These are phyloP conservation scores for Neofusicoccum ribis DNA, from an alignment of 2,329 filamentous ascomycete genomes.

Conservation along the genomic window DNA sequence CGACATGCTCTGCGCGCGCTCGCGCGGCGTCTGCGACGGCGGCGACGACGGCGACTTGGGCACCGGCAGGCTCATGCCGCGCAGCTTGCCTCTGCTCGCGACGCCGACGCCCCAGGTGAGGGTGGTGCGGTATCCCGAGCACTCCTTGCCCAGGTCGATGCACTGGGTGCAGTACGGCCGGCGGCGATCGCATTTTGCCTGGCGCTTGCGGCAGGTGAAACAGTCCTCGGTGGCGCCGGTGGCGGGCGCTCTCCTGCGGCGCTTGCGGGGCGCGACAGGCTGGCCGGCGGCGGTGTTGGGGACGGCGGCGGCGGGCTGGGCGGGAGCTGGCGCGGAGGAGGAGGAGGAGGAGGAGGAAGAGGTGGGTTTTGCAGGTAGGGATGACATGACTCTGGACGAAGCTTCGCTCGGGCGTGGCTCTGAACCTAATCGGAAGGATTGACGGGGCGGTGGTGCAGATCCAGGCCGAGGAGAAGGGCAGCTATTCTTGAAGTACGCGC, in stretches of 20 bases:
- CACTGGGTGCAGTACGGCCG: slow-evolving; percentile 95
- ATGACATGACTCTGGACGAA: slow-evolving; percentile 14
- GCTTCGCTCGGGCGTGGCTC: neutral
- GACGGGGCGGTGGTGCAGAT: neutral
- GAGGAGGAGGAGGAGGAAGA: neutral
- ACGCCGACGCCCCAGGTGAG: slow-evolving; percentile 96
- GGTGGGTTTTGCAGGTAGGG: neutral
- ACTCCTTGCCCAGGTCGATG: slow-evolving; percentile 86
- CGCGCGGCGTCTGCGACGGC: slow-evolving; percentile 26
- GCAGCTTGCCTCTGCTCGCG: slow-evolving; percentile 90
- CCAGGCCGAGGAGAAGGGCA: slow-evolving; percentile 2
- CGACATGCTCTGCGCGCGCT: slow-evolving; percentile 9
- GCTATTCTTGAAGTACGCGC: slow-evolving; percentile 2
- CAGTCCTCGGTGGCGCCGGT: slow-evolving; percentile 93
- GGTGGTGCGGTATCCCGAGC: slow-evolving; percentile 94
- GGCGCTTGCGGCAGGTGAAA: slow-evolving; percentile 85
- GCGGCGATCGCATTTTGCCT: slow-evolving; percentile 83
- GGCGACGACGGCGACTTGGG: slow-evolving; percentile 43
- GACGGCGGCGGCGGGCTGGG: neutral
- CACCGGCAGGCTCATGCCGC: slow-evolving; percentile 76
- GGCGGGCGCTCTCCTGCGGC: slow-evolving; percentile 82
- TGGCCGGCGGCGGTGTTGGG: neutral
- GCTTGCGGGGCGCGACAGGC: slow-evolving; percentile 52
- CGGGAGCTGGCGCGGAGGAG: neutral
- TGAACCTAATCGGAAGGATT: slow-evolving; percentile 12